These are phyloP conservation scores for Colletotrichum sp. DNA, from an alignment of 2,329 filamentous ascomycete species.

Conservation along the genomic window DNA sequence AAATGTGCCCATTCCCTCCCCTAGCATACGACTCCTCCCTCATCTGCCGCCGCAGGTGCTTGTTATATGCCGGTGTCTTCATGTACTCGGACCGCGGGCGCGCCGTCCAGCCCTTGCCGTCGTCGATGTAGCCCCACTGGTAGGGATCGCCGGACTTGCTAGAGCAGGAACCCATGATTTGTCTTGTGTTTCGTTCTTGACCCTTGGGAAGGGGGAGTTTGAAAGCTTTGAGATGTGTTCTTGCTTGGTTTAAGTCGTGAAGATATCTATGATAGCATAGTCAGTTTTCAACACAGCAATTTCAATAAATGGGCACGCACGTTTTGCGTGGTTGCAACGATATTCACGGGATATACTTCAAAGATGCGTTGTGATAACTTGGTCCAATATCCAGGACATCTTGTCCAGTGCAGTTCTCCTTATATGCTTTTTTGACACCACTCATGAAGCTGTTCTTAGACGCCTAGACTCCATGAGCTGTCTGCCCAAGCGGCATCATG, in stretches of 20 bases:
- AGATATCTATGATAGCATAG: not conserved
- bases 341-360: not conserved
- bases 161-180: not conserved
- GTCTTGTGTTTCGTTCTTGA: no score
- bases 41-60: not conserved
- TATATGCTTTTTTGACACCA: not conserved
- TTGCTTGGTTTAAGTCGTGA: not conserved
- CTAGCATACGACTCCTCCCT: not conserved
- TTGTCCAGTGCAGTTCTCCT: not conserved
- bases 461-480: no score
- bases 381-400: not conserved
- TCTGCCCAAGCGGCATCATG: not conserved
- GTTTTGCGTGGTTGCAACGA: not conserved
- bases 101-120: constrained; percentile 18
- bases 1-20: not conserved
- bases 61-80: constrained; percentile 16
- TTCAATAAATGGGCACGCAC: fast-evolving
- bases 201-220: no score
- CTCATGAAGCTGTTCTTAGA: no score
- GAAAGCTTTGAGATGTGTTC: no score
- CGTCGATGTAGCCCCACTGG: constrained; percentile 19
- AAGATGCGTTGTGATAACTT: not conserved
- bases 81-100: constrained; percentile 17
- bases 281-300: not conserved
- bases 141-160: not conserved